phyloP scores from a whole-genome alignment of 1,284 basidiomycete genomes.

The Psilocybe mexicana region DNA sequence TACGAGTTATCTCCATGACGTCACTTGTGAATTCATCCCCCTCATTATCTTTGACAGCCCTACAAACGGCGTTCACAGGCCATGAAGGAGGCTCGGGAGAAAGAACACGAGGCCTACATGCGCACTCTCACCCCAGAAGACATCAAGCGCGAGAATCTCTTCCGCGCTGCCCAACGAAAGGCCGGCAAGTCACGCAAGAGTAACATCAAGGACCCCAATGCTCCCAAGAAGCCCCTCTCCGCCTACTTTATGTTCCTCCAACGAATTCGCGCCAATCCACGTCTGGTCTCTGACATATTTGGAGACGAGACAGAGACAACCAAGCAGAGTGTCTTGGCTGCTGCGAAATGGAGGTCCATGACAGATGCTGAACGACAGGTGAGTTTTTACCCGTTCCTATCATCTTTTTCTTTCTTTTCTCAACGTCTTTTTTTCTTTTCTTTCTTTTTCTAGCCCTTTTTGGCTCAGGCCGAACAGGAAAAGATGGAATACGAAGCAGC shows the following conservation, averaged over 20 bases:
- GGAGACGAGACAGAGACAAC: slow-evolving; percentile 94
- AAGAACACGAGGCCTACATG: slow-evolving; percentile 85
- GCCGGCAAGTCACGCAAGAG: slow-evolving; percentile 92
- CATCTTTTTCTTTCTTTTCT: slow-evolving; percentile 16
- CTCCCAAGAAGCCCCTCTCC: slow-evolving; percentile 92
- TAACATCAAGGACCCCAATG: slow-evolving; percentile 96
- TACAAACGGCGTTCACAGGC: slow-evolving; percentile 82
- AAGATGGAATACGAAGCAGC: slow-evolving; percentile 89
- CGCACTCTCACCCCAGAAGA: slow-evolving; percentile 90
- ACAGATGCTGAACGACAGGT: slow-evolving; percentile 91
- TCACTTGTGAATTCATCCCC: slow-evolving; percentile 30
- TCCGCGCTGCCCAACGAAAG: slow-evolving; percentile 89
- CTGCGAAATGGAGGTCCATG: slow-evolving; percentile 90
- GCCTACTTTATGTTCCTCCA: slow-evolving; percentile 97
- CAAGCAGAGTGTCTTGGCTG: slow-evolving; percentile 92
- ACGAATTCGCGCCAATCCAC: slow-evolving; percentile 76
- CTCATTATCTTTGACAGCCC: slow-evolving; percentile 47
- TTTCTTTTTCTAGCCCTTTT: slow-evolving; percentile 66
- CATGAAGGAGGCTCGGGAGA: slow-evolving; percentile 83
- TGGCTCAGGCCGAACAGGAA: slow-evolving; percentile 89
- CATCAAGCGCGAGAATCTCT: slow-evolving; percentile 92
- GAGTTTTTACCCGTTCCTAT: slow-evolving; percentile 25
- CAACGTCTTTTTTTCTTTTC: not conserved
- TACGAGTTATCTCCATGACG: slow-evolving; percentile 34
- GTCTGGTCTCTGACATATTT: slow-evolving; percentile 78